Conservation (phyloP, 805 yeast species). For the Millerozyma miso region DNA sequence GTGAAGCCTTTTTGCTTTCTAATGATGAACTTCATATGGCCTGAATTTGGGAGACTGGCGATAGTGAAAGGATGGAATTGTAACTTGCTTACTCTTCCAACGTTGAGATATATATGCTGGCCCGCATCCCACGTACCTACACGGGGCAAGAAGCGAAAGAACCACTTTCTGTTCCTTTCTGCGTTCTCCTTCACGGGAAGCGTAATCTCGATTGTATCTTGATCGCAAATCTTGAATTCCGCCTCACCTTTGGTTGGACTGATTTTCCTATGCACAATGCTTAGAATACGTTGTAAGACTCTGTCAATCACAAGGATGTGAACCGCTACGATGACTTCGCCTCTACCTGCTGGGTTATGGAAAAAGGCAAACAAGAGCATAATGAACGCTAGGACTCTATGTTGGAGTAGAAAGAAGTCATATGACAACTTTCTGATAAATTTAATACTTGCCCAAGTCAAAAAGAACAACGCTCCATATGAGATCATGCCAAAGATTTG, state of each 20-base stretch:
- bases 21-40: conserved; percentile 38
- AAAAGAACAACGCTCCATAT: conserved; percentile 30
- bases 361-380: conserved; percentile 41
- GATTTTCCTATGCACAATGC: conserved; percentile 26
- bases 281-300: conserved; percentile 24
- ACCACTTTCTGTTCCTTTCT: conserved; percentile 20
- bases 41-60: conserved; percentile 32
- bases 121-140: conserved; percentile 45
- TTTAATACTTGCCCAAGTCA: conserved; percentile 33
- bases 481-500: conserved; percentile 49
- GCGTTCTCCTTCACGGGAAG: conserved; percentile 27
- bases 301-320: conserved; percentile 42
- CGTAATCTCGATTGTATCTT: conserved; percentile 34
- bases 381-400: conserved; percentile 35
- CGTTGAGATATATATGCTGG: conserved; percentile 42
- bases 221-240: conserved; percentile 37
- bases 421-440: conserved; percentile 35
- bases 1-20: conserved; percentile 43
- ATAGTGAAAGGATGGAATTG: conserved; percentile 50
- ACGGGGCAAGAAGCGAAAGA: conserved; percentile 27
- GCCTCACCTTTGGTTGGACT: conserved; percentile 38
- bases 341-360: conserved; percentile 34
- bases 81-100: conserved; percentile 30
- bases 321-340: conserved; percentile 35
- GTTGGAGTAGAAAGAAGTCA: conserved; percentile 43